Evolutionary conservation across 2,329 filamentous ascomycete genomes (phyloP).

Genomic region (Pseudocercospora vitis): DNA sequence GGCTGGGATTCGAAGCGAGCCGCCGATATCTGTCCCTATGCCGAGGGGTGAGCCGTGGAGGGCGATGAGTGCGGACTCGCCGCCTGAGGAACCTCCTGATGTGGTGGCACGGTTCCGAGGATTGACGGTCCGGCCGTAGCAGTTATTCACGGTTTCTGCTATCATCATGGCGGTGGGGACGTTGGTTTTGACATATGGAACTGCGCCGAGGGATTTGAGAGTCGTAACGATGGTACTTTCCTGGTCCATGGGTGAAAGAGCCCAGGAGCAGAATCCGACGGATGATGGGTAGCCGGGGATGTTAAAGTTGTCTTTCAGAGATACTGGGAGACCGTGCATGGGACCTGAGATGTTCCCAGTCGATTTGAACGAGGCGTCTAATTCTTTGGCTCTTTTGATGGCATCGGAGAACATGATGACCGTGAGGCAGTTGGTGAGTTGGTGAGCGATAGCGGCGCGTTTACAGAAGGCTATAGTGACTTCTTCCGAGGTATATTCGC

Average conservation of each 20-base stretch:
- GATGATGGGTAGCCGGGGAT: slow-evolving; percentile 60
- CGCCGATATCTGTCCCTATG: slow-evolving; percentile 64
- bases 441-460: slow-evolving; percentile 55
- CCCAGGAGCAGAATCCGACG: slow-evolving; percentile 63
- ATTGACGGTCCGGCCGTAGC: slow-evolving; percentile 58
- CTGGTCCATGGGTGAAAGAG: slow-evolving; percentile 57
- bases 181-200: slow-evolving; percentile 71
- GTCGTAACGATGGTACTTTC: slow-evolving; percentile 61
- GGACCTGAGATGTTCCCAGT: slow-evolving; percentile 57
- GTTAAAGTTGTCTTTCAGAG: slow-evolving; percentile 72
- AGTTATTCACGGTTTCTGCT: slow-evolving; percentile 65
- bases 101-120: slow-evolving; percentile 61
- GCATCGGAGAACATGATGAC: slow-evolving; percentile 59
- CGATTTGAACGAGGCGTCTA: slow-evolving; percentile 53
- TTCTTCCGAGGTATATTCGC: slow-evolving; percentile 52
- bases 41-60: slow-evolving; percentile 62
- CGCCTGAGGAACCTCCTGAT: slow-evolving; percentile 66
- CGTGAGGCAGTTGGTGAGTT: slow-evolving; percentile 61
- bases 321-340: slow-evolving; percentile 66
- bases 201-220: slow-evolving; percentile 60
- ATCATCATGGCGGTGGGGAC: slow-evolving; percentile 70
- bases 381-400: slow-evolving; percentile 51
- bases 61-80: slow-evolving; percentile 63
- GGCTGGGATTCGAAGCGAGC: slow-evolving; percentile 57
- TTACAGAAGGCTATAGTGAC: slow-evolving; percentile 58